Conservation (phyloP, 2,329 filamentous ascomycete species). For the Apiospora aurea region DNA sequence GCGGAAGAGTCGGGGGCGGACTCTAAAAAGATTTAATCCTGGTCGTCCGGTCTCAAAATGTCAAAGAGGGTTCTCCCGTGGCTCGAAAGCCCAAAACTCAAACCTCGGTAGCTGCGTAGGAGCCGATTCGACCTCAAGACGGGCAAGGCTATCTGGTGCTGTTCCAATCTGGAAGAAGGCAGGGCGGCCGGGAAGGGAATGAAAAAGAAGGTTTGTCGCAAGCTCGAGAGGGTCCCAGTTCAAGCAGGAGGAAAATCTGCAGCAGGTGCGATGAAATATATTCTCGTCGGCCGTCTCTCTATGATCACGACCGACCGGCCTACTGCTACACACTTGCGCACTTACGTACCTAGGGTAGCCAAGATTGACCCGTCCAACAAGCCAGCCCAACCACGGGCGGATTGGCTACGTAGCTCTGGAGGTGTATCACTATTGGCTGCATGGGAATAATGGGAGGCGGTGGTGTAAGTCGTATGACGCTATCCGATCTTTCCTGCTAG, state of each 20-base stretch:
- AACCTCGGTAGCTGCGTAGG: slow-evolving; percentile 11
- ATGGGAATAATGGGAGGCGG: slow-evolving; percentile 20
- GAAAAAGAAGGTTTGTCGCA: slow-evolving; percentile 18
- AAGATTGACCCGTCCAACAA: slow-evolving; percentile 13
- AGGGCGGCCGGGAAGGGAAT: neutral
- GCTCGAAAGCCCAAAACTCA: slow-evolving; percentile 16
- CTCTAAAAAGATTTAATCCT: slow-evolving; percentile 21
- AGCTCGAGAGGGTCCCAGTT: neutral
- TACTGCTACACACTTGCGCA: slow-evolving; percentile 2
- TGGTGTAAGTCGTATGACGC: slow-evolving; percentile 25
- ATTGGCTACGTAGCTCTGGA: slow-evolving; percentile 2
- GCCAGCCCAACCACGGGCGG: slow-evolving; percentile 10
- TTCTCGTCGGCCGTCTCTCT: neutral
- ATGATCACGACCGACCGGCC: slow-evolving; percentile 5
- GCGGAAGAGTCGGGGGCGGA: slow-evolving; percentile 20
- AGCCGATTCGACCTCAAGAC: slow-evolving; percentile 1
- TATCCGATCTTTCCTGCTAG: slow-evolving; percentile 23
- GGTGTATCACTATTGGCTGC: neutral
- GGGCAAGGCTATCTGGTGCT: neutral
- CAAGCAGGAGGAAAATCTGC: neutral
- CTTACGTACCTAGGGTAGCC: slow-evolving; percentile 9
- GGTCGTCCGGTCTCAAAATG: slow-evolving; percentile 19
- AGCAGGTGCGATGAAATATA: slow-evolving; percentile 12
- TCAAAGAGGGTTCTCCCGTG: slow-evolving; percentile 20
- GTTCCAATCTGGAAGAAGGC: neutral